phyloP scores from a whole-genome alignment of 805 yeast genomes.

The Starmerella kuoi region DNA sequence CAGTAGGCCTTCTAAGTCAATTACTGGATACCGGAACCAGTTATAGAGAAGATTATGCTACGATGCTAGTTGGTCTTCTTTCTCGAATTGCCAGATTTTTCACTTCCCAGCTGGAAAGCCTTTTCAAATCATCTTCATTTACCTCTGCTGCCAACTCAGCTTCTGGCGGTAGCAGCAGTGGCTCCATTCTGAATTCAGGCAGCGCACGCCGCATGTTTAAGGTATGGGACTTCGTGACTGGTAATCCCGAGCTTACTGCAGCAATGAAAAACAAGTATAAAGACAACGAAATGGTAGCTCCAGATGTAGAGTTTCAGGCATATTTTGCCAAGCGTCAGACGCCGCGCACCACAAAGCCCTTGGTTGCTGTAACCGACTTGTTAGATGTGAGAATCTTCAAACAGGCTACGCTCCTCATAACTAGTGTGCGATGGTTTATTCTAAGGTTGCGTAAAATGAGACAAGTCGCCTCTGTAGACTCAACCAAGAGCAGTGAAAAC shows the following conservation, averaged over 20 bases:
- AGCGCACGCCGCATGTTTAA: not conserved
- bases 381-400: conserved; percentile 43
- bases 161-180: not conserved
- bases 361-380: conserved; percentile 38
- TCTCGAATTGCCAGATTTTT: conserved; percentile 16
- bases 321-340: conserved; percentile 20
- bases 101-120: not conserved
- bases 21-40: conserved; percentile 48
- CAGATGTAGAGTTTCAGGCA: conserved; percentile 20
- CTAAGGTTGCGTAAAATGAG: conserved; percentile 47
- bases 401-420: conserved; percentile 41
- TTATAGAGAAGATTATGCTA: conserved; percentile 45
- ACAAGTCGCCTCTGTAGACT: conserved; percentile 2
- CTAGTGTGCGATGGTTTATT: conserved; percentile 45
- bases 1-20: conserved; percentile 39
- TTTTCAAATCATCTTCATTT: not conserved
- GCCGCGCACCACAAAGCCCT: conserved; percentile 6
- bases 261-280: not conserved
- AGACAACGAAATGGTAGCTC: not conserved
- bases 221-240: conserved; percentile 1
- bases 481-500: conserved; percentile 5
- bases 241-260: not conserved
- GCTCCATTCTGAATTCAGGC: not conserved
- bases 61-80: conserved; percentile 25
- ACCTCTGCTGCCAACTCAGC: not conserved